Evolutionary conservation across 192 early-diverging fungal genomes (phyloP).

Genomic region (Umbelopsis isabellina): DNA sequence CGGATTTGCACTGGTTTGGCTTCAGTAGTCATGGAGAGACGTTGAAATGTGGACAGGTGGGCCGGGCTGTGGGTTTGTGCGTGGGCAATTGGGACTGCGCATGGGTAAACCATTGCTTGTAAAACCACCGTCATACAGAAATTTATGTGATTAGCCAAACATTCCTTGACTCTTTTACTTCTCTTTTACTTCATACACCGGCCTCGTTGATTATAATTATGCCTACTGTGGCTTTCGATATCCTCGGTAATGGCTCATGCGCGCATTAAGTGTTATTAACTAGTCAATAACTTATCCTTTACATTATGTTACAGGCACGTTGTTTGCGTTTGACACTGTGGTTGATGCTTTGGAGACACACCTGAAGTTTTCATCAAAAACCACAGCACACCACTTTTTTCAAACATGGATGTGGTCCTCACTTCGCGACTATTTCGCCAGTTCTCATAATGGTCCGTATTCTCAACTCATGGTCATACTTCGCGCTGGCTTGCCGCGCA

Average conservation of each 20-base stretch:
- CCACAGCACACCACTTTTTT: conserved; percentile 9
- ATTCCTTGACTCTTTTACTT: conserved; percentile 5
- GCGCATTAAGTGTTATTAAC: background rate
- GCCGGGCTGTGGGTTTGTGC: background rate
- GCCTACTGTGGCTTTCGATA: conserved; percentile 36
- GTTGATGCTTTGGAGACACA: background rate
- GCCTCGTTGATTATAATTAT: background rate
- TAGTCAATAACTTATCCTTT: background rate
- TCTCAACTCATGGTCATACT: conserved; percentile 22
- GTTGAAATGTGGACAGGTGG: background rate
- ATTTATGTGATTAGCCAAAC: background rate
- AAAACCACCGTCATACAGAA: no score
- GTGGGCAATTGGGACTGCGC: background rate
- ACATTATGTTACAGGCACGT: conserved; percentile 17
- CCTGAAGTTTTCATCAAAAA: background rate
- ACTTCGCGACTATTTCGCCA: conserved; percentile 29
- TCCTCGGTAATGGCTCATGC: conserved; percentile 22
- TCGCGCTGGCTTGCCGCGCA: background rate
- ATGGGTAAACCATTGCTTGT: no score
- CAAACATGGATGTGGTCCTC: conserved; percentile 25
- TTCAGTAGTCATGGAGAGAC: conserved; percentile 1
- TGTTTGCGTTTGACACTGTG: conserved; percentile 26
- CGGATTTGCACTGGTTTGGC: background rate
- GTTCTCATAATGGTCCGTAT: conserved; percentile 33
- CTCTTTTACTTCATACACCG: background rate